phyloP scores from a whole-genome alignment of 1,284 basidiomycete genomes.

The Malassezia arunalokei region DNA sequence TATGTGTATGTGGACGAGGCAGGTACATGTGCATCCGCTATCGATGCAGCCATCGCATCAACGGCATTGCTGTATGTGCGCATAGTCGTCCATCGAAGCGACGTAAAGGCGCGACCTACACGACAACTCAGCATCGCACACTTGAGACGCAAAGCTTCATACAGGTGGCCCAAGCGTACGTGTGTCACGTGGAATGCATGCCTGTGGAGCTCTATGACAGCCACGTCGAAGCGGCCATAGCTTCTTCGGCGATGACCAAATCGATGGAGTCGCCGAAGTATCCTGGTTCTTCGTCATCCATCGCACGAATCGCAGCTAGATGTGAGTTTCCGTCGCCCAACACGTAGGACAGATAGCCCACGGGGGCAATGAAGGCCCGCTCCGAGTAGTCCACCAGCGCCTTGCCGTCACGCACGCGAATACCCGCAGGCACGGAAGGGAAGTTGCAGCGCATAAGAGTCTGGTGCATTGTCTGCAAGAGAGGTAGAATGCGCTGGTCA shows the following conservation, averaged over 20 bases:
- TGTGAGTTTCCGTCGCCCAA: conserved; percentile 23
- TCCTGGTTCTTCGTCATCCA: conserved; percentile 17
- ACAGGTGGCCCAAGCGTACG: no score
- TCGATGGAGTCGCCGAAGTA: conserved; percentile 42
- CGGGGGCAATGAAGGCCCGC: conserved; percentile 36
- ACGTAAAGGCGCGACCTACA: not conserved
- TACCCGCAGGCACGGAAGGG: conserved; percentile 29
- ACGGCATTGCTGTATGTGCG: not conserved
- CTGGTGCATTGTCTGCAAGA: conserved; percentile 23
- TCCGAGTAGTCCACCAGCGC: conserved; percentile 27
- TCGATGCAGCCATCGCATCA: not conserved
- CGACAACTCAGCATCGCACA: no score
- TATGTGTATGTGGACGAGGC: not conserved
- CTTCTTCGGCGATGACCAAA: conserved; percentile 31
- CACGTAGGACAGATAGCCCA: conserved; percentile 27
- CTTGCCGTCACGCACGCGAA: conserved; percentile 17
- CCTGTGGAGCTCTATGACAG: conserved; percentile 11
- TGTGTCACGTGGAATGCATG: not conserved
- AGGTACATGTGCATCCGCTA: not conserved
- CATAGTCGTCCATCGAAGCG: not conserved
- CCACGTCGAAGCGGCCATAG: conserved; percentile 23
- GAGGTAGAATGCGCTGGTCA: conserved; percentile 24
- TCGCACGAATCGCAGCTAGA: conserved; percentile 17
- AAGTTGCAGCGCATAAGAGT: conserved; percentile 18
- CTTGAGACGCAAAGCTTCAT: no score